Evolutionary conservation across 2,329 filamentous ascomycete genomes (phyloP), one percentile per base, ranked within the genome.

Genomic region (Paecilomyces niveus): DNA sequence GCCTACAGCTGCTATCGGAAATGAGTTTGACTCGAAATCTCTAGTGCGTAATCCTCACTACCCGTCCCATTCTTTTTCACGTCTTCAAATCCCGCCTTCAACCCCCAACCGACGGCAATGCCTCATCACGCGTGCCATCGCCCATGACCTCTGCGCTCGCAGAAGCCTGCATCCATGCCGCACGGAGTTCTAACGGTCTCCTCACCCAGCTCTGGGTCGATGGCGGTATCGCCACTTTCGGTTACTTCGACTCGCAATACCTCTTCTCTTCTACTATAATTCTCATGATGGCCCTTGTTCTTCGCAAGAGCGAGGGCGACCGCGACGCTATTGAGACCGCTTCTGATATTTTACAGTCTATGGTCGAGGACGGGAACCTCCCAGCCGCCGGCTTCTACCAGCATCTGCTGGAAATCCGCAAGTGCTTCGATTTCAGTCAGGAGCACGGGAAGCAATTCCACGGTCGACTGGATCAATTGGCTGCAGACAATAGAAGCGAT

Each of bases 191-290:
- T 32, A 58, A 57, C 49, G 54, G 54, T 9, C 61, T 67, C 8
- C 61, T 63, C 8, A 60, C 61, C 9, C 64, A 62, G 10, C 56
- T 65, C 24, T 64, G 64, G 63, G 60, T 55, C 9, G 63, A 65
- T 39, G 58, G 58, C 6, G 57, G 57, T 21, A 58, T 60, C 56
- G 50, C 58, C 31, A 62, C 58, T 5, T 61, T 62, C 45, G 54
- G 59, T 49, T 59, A 63, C 56, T 51, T 64, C 56, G 56, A 62
- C 24, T 55, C 59, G 4, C 58, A 61, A 26, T 61, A 61, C 32
- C 54, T 61, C 22, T 61, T 61, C 31, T 61, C 59, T n/a, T 61
- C 59, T 3, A 61, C 59, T 22, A 61, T 61, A n/a, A 61, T 61
- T 33, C 59, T 61, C 21, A 59, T 61, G 59, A 61, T 61, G 59